Percentiles rank a stretch among this genome's conserved stretches.
Conservation (phyloP, 441 rosid species). For the Populus hybrid region DNA sequence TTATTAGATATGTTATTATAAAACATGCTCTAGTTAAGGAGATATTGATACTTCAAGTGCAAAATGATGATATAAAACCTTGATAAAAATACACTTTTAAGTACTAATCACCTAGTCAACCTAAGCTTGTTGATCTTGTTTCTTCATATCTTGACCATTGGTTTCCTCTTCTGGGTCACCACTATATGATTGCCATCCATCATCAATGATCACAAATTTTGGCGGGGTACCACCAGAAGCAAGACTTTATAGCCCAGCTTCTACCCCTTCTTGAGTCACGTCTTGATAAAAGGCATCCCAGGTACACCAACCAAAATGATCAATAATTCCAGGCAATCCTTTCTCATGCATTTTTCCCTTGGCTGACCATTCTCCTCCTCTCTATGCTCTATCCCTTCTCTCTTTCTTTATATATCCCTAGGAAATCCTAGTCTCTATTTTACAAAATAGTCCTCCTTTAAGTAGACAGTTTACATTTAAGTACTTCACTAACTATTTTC, state of each 20-base stretch:
- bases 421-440: no score
- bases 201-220: conserved; percentile 84
- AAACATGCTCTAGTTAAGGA: no score
- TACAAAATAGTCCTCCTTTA: no score
- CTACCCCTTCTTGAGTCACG: conserved; percentile 86
- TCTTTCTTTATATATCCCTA: no score
- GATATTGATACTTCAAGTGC: no score
- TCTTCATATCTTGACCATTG: conserved; percentile 21
- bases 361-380: no score
- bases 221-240: conserved; percentile 75
- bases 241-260: conserved; percentile 65
- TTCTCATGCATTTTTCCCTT: conserved; percentile 47
- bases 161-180: conserved; percentile 25
- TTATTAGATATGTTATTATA: no score
- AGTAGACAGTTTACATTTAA: no score
- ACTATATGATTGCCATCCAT: conserved; percentile 90
- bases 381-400: no score
- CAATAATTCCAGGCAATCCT: conserved; percentile 75
- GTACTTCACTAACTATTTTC: no score
- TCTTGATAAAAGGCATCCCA: conserved; percentile 98
- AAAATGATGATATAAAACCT: no score
- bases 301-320: conserved; percentile 95
- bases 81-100: no score
- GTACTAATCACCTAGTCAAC: conserved; percentile 37
- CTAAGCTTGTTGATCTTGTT: conserved; percentile 36